Conservation (phyloP, 768 basidiomycete species). For the Lepiota venenata region DNA sequence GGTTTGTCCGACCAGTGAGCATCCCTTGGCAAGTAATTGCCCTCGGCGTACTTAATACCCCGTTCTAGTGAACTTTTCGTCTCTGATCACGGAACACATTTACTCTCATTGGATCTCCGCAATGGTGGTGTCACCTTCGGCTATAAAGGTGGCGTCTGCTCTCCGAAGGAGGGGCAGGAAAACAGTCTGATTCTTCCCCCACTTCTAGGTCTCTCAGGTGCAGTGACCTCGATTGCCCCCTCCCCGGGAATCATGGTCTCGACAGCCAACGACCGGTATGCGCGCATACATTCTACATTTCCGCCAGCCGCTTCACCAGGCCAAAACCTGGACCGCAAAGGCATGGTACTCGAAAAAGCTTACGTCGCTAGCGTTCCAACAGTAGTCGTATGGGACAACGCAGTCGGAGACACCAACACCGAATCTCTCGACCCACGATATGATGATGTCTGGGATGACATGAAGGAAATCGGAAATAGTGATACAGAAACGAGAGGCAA, state of each 20-base stretch:
- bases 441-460: slow-evolving; percentile 67
- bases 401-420: slow-evolving; percentile 18
- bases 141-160: slow-evolving; percentile 52
- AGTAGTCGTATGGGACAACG: slow-evolving; percentile 57
- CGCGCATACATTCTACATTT: slow-evolving; percentile 63
- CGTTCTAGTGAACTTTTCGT: slow-evolving; percentile 61
- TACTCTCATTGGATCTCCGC: slow-evolving; percentile 67
- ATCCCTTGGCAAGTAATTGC: neutral
- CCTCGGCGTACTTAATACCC: neutral
- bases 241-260: slow-evolving; percentile 56
- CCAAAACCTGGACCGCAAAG: slow-evolving; percentile 53
- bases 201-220: slow-evolving; percentile 63
- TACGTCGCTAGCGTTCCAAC: slow-evolving; percentile 65
- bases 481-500: slow-evolving; percentile 9
- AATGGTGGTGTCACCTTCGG: slow-evolving; percentile 61
- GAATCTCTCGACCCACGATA: slow-evolving; percentile 47
- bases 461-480: slow-evolving; percentile 45
- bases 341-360: slow-evolving; percentile 57
- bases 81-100: slow-evolving; percentile 59
- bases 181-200: neutral
- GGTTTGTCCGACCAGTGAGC: slow-evolving; percentile 66
- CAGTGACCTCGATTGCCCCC: slow-evolving; percentile 60
- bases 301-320: slow-evolving; percentile 45
- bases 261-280: slow-evolving; percentile 63
- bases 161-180: neutral